Percentiles rank a stretch among this genome's conserved stretches.
These are phyloP conservation scores for Syzygium malaccense DNA, from an alignment of 441 rosid genomes.

Conservation along the genomic window DNA sequence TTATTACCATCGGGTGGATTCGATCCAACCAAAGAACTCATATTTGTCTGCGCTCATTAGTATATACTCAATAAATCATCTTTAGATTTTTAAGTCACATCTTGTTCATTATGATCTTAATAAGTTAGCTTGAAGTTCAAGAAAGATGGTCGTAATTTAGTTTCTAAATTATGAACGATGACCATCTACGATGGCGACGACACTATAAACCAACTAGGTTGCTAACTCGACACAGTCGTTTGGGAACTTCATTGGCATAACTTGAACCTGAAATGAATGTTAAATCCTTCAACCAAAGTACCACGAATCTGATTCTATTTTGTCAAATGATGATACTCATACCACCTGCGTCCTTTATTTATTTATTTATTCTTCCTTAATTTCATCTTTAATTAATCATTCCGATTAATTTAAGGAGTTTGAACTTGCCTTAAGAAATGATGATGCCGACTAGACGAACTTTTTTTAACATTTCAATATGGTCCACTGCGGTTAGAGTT, in stretches of 20 bases:
- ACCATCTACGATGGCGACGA: too few species aligned
- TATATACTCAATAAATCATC: not conserved
- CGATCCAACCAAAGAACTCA: not conserved
- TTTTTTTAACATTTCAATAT: not conserved
- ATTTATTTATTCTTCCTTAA: not conserved
- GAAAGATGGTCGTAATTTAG: not conserved
- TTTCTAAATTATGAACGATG: not conserved
- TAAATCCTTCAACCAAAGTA: not conserved
- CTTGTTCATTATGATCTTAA: not conserved
- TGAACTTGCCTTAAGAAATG: not conserved
- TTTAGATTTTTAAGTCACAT: not conserved
- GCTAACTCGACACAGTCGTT: not conserved
- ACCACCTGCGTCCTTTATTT: not conserved
- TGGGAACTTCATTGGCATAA: not conserved
- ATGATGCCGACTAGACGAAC: not conserved
- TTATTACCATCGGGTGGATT: not conserved
- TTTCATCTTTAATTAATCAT: not conserved
- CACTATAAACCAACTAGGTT: not conserved
- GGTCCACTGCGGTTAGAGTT: not conserved
- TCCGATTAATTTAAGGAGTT: not conserved
- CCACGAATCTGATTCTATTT: too few species aligned
- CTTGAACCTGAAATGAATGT: not conserved
- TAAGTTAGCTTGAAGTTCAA: not conserved
- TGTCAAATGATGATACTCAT: not conserved
- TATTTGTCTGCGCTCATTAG: not conserved